These are phyloP conservation scores for Leptographium wingfieldii DNA, from an alignment of 2,329 filamentous ascomycete genomes.

Conservation along the genomic window DNA sequence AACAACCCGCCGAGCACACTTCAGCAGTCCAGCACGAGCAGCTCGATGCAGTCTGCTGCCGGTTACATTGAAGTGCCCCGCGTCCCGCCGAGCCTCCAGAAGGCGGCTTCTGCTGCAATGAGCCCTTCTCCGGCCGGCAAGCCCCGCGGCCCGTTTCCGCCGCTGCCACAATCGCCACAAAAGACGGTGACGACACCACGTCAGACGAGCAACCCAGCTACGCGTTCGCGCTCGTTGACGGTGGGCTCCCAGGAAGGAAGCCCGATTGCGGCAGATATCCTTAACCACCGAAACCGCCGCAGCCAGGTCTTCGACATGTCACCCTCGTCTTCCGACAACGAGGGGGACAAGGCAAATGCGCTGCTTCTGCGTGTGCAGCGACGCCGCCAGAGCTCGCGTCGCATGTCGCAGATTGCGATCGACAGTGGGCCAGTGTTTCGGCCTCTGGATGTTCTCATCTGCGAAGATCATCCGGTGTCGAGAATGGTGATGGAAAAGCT, in stretches of 20 bases:
- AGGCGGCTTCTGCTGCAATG: slow-evolving; percentile 31
- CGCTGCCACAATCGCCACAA: slow-evolving; percentile 46
- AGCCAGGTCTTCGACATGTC: slow-evolving; percentile 96
- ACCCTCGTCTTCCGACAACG: slow-evolving; percentile 93
- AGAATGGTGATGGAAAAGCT: slow-evolving; percentile 98
- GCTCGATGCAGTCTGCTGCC: slow-evolving; percentile 51
- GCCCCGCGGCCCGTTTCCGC: slow-evolving; percentile 34
- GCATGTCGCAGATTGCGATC: slow-evolving; percentile 82
- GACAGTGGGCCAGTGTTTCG: slow-evolving; percentile 70
- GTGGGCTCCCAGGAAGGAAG: slow-evolving; percentile 91
- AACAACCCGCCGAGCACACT: slow-evolving; percentile 77
- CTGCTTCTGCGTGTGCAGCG: slow-evolving; percentile 76
- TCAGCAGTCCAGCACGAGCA: slow-evolving; percentile 50
- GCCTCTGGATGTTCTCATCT: slow-evolving; percentile 86
- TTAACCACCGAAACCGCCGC: slow-evolving; percentile 74
- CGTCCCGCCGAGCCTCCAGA: slow-evolving; percentile 44
- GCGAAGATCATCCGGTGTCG: slow-evolving; percentile 94
- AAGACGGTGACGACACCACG: slow-evolving; percentile 49
- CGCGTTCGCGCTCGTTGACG: slow-evolving; percentile 74
- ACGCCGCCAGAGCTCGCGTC: slow-evolving; percentile 86
- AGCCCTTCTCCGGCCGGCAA: slow-evolving; percentile 38
- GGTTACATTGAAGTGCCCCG: slow-evolving; percentile 55
- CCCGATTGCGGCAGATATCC: slow-evolving; percentile 52
- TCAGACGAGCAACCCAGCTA: slow-evolving; percentile 47
- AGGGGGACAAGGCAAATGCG: slow-evolving; percentile 78